These are phyloP conservation scores for Gnomoniopsis sp. DNA, from an alignment of 2,329 filamentous ascomycete genomes.

Conservation along the genomic window DNA sequence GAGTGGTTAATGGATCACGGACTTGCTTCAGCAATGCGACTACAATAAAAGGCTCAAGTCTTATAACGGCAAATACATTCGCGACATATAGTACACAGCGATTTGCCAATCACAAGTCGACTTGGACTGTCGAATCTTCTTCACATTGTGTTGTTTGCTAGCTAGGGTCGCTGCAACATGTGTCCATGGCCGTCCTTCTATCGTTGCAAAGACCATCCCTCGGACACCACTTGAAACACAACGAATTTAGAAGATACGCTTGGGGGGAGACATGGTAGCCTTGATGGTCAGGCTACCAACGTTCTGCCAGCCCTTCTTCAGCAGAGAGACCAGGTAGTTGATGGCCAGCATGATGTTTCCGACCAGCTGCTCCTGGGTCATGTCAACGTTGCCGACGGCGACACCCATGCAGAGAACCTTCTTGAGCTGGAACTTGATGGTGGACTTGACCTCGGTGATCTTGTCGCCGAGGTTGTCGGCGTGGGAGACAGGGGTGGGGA, in stretches of 20 bases:
- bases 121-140: conserved; percentile 4
- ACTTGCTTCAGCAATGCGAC: too few species aligned
- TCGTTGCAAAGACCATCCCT: conserved; percentile 9
- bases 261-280: conserved; percentile 98
- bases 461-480: conserved; percentile 87
- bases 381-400: conserved; percentile 96
- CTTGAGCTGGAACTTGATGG: conserved; percentile 99
- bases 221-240: not conserved
- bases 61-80: not conserved
- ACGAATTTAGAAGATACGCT: conserved; percentile 82
- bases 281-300: conserved; percentile 99
- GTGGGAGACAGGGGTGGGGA: conserved; percentile 98
- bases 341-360: conserved; percentile 99
- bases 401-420: conserved; percentile 99
- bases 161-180: not conserved
- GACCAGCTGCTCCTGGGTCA: conserved; percentile 93
- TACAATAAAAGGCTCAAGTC: too few species aligned
- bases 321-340: conserved; percentile 99
- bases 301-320: conserved; percentile 99
- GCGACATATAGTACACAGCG: not conserved
- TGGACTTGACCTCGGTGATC: conserved; percentile 99
- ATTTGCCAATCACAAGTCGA: not conserved
- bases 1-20: too few species aligned
- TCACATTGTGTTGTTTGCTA: not conserved
- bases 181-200: conserved; percentile 4